phyloP scores from a whole-genome alignment of 257 asterid genomes.

The Scutellaria barbata region DNA sequence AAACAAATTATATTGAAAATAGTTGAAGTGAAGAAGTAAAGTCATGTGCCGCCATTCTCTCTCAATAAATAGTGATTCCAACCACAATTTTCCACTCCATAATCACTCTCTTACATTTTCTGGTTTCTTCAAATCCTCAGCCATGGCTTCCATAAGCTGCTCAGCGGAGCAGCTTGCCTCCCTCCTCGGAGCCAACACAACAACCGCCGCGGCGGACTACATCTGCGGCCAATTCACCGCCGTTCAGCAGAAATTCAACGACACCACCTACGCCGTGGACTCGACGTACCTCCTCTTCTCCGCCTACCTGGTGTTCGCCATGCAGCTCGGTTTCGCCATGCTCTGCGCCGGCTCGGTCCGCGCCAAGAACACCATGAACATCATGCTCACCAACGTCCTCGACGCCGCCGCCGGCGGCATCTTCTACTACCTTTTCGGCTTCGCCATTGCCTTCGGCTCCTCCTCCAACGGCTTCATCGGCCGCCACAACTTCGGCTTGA shows the following conservation, averaged over 20 bases:
- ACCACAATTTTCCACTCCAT: no score
- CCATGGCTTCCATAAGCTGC: slow-evolving; percentile 48
- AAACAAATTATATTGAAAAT: no score
- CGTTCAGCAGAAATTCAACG: slow-evolving; percentile 43
- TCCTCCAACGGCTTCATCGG: slow-evolving; percentile 65
- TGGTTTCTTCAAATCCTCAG: not conserved
- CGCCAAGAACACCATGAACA: slow-evolving; percentile 56
- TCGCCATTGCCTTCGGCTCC: slow-evolving; percentile 53
- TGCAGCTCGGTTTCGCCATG: slow-evolving; percentile 70
- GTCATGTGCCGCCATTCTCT: no score
- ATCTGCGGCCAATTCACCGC: slow-evolving; percentile 49
- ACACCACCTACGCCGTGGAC: slow-evolving; percentile 53
- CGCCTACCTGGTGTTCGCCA: slow-evolving; percentile 58
- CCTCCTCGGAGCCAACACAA: slow-evolving; percentile 44
- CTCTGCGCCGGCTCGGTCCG: slow-evolving; percentile 63
- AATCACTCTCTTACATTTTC: not conserved
- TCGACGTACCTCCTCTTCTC: slow-evolving; percentile 67
- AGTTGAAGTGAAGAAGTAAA: no score
- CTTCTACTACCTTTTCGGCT: slow-evolving; percentile 60
- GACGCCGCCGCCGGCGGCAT: slow-evolving; percentile 60
- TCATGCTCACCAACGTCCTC: slow-evolving; percentile 58
- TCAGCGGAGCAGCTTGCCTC: slow-evolving; percentile 44
- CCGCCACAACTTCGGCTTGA: slow-evolving; percentile 49
- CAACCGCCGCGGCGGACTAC: slow-evolving; percentile 51
- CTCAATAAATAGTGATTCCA: not conserved